Base-by-base conservation (phyloP, 1,139 yeast species). In the Diutina rugosa region DNA sequence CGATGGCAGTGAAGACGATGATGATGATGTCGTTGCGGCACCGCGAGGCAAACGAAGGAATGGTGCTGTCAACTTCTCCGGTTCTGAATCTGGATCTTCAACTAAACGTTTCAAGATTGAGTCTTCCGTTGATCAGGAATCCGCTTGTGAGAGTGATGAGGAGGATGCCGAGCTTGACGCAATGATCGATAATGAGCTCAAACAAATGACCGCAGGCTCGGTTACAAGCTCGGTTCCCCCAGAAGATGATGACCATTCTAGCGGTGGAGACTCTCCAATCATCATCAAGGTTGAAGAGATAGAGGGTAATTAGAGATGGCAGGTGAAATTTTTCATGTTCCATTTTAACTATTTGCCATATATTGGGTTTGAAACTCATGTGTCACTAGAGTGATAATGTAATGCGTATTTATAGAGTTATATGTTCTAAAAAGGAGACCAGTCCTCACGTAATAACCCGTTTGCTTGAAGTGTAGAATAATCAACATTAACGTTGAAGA, bases 11-110 rank as follows among this genome's bases (percentile, higher is more conserved):
- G 75, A 60, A 68, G 78, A 55, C 69, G 67, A 28, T 60, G 62
- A 21, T 61, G 41, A 35, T 12, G 41, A 35, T 12, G 41, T 8
- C 73, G 4, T 68, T 61, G 1, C 73, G 75, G 47, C 82, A 79
- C 61, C 62, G 63, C 2, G 74, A 69, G 51, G 87, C 82, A 64
- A 72, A 75, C 56, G 82, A 82, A n/a, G 18, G 48, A 53, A 28
- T 26, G 29, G 35, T 9, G 16, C 30, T 6, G 35, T 47, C 6
- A n/a, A 6, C 16, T 18, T 9, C 6, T 21, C 32, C 9, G 51
- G 18, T 7, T 29, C 30, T 18, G 47, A 45, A n/a, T 18, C 28
- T 45, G 47, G 47, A 10, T 16, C 28, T 10, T 21, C 47, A 18
- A 16, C 28, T 16, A 45, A 45, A 35, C 41, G 41, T 35, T 5